These are phyloP conservation scores for Hygrophila difformis DNA, from an alignment of 257 asterid species.

Conservation along the genomic window DNA sequence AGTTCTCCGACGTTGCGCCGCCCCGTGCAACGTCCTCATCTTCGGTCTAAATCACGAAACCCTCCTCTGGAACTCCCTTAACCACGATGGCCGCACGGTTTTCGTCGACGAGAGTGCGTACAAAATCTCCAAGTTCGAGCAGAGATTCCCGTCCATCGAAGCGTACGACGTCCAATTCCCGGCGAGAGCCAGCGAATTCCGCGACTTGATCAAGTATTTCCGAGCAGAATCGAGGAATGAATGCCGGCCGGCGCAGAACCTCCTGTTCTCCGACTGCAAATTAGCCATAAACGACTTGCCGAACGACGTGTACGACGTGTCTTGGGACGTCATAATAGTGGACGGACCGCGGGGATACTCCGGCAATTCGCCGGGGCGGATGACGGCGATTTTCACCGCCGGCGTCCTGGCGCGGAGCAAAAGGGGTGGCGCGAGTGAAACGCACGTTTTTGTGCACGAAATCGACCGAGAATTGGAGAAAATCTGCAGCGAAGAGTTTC, in stretches of 20 bases:
- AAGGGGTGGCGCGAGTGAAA: conserved; percentile 31
- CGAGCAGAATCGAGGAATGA: conserved; percentile 29
- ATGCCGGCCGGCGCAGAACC: conserved; percentile 71
- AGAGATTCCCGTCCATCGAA: conserved; percentile 48
- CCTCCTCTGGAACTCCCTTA: conserved; percentile 65
- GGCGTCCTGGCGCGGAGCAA: conserved; percentile 77
- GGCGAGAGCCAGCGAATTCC: conserved; percentile 54
- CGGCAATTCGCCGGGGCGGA: conserved; percentile 57
- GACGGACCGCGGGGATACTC: conserved; percentile 69
- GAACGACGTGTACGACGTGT: conserved; percentile 73
- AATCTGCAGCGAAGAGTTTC: conserved; percentile 51
- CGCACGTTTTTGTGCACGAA: conserved; percentile 73
- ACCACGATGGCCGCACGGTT: conserved; percentile 70
- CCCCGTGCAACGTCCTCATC: no score
- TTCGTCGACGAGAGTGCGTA: conserved; percentile 59
- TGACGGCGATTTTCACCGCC: conserved; percentile 69
- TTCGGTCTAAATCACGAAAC: conserved; percentile 78
- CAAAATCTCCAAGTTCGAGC: conserved; percentile 38
- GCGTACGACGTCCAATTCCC: conserved; percentile 70
- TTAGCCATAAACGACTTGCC: conserved; percentile 75
- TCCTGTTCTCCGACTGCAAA: no score
- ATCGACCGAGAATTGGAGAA: conserved; percentile 52
- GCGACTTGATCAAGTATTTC: conserved; percentile 42
- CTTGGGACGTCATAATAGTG: conserved; percentile 67
- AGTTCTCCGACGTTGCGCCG: conserved; percentile 55